Percentiles rank a stretch among this genome's conserved stretches.
Conservation (phyloP, 345 rosid species). For the Euphorbia peplus region DNA sequence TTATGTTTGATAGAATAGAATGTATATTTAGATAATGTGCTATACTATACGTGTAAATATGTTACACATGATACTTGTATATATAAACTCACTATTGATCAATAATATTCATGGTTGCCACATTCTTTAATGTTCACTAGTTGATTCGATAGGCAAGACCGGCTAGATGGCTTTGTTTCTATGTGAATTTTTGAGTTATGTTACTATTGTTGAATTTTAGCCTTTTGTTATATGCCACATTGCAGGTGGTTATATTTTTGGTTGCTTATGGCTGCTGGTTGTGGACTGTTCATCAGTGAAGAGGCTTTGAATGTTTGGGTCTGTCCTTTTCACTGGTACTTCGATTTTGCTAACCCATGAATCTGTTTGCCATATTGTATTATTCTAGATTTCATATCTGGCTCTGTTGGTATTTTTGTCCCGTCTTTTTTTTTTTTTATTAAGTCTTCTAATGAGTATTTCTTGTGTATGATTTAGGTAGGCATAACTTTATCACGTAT, state of each 20-base stretch:
- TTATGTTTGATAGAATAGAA: no score
- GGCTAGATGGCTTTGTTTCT: not conserved
- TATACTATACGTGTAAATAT: no score
- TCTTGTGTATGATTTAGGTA: constrained; percentile 41
- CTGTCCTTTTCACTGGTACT: constrained; percentile 65
- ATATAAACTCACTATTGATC: no score
- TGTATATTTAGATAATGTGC: no score
- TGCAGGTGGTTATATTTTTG: constrained; percentile 91
- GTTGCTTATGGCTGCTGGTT: constrained; percentile 95
- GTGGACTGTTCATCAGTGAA: constrained; percentile 80
- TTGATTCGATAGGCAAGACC: not conserved
- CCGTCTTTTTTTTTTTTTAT: not conserved
- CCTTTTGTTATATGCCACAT: constrained; percentile 1
- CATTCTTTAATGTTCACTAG: no score
- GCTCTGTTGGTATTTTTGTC: not conserved
- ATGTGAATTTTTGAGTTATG: not conserved
- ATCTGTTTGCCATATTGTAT: constrained; percentile 1
- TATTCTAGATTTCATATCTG: not conserved
- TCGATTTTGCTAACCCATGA: constrained; percentile 42
- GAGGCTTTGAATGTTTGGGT: constrained; percentile 96
- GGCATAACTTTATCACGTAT: constrained; percentile 71
- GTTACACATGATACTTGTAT: no score
- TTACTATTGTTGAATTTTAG: constrained; percentile 16
- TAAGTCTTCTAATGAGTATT: not conserved
- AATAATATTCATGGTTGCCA: no score